phyloP scores from a whole-genome alignment of 768 basidiomycete species.

The Kwoniella newhampshirensis region DNA sequence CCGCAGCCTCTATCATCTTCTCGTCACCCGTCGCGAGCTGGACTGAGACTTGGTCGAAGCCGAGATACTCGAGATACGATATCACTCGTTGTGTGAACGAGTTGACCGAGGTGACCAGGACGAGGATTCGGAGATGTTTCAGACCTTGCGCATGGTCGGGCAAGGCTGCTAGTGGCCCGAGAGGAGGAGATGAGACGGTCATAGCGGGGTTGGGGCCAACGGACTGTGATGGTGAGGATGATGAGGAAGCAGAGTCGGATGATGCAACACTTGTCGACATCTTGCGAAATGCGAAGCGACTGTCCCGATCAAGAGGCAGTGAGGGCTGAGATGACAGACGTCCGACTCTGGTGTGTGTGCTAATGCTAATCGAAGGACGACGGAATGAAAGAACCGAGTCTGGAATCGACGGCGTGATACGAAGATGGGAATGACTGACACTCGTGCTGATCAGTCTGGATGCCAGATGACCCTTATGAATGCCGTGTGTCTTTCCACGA shows the following conservation, averaged over 20 bases:
- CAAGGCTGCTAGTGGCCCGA: conserved; percentile 25
- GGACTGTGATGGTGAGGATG: neutral
- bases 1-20: conserved; percentile 32
- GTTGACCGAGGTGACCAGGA: conserved; percentile 43
- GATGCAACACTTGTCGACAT: neutral
- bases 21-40: conserved; percentile 41
- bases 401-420: too few relatives aligned
- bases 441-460: too few relatives aligned
- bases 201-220: neutral
- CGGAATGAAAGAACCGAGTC: too few relatives aligned
- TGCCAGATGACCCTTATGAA: too few relatives aligned
- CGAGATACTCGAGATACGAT: conserved; percentile 32
- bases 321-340: too few relatives aligned
- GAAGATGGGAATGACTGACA: too few relatives aligned
- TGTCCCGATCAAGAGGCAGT: too few relatives aligned
- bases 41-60: conserved; percentile 32
- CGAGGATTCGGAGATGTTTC: conserved; percentile 27
- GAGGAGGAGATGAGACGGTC: conserved; percentile 13
- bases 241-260: conserved; percentile 3
- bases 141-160: conserved; percentile 16
- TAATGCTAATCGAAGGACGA: too few relatives aligned
- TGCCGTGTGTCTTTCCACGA: too few relatives aligned
- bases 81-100: conserved; percentile 40
- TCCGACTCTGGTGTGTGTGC: too few relatives aligned
- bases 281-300: neutral